phyloP scores from a whole-genome alignment of 1,139 yeast species.

The Yamadazyma diospyri region DNA sequence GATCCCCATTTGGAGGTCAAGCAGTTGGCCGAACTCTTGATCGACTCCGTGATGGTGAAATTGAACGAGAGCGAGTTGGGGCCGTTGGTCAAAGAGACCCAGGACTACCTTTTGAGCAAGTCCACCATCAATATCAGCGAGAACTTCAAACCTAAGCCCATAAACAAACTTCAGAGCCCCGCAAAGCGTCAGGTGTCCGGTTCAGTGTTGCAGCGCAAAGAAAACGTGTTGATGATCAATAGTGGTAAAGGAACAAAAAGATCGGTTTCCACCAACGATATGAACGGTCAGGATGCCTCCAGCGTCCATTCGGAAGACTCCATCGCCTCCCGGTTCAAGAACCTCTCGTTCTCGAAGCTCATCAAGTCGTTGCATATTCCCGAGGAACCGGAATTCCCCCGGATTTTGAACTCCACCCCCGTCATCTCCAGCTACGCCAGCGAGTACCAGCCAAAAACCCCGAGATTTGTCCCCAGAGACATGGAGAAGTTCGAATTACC shows the following conservation, averaged over 20 bases:
- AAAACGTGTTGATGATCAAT: constrained; percentile 26
- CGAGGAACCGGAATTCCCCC: constrained; percentile 39
- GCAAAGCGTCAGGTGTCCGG: constrained; percentile 34
- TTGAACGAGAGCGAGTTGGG: constrained; percentile 68
- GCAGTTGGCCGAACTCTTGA: constrained; percentile 66
- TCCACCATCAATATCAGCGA: constrained; percentile 41
- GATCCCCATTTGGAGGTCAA: constrained; percentile 89
- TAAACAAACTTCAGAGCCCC: constrained; percentile 18
- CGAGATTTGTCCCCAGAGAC: constrained; percentile 45
- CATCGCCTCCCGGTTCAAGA: constrained; percentile 35
- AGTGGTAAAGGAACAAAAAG: constrained; percentile 32
- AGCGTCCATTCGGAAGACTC: constrained; percentile 32
- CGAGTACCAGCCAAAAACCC: constrained; percentile 50
- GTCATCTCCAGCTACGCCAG: constrained; percentile 46
- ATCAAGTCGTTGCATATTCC: constrained; percentile 42
- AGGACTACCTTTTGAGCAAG: constrained; percentile 56
- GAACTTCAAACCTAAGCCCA: constrained; percentile 28
- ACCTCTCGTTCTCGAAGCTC: constrained; percentile 39
- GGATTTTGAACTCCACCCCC: constrained; percentile 40
- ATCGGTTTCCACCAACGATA: constrained; percentile 30
- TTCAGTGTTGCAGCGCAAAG: constrained; percentile 26
- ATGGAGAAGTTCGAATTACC: constrained; percentile 49
- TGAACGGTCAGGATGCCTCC: constrained; percentile 11
- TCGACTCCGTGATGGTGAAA: constrained; percentile 68
- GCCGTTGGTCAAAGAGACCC: constrained; percentile 61